phyloP scores from a whole-genome alignment of 2,329 filamentous ascomycete genomes.

The Xylariaceae sp. region DNA sequence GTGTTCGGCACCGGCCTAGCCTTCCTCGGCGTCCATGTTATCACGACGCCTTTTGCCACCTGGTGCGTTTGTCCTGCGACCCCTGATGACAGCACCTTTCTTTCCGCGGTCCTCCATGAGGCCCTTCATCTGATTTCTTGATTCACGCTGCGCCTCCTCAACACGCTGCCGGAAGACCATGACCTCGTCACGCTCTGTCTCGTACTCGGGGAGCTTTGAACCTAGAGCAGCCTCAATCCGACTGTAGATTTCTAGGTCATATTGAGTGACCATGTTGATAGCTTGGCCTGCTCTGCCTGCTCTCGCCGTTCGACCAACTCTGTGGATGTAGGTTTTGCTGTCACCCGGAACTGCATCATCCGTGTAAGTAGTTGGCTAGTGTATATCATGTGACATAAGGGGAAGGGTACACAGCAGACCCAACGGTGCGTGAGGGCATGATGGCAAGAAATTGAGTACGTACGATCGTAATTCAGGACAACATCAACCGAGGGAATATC shows the following conservation, averaged over 20 bases:
- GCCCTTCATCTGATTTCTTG: conserved; percentile 77
- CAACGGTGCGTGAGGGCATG: neutral
- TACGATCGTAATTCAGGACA: conserved; percentile 65
- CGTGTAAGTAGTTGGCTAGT: neutral
- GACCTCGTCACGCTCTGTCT: conserved; percentile 74
- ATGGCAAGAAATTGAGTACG: neutral
- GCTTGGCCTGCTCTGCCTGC: conserved; percentile 82
- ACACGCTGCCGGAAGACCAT: conserved; percentile 76
- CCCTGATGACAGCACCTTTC: conserved; percentile 45
- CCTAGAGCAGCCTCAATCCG: conserved; percentile 80
- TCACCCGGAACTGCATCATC: conserved; percentile 11
- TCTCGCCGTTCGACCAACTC: conserved; percentile 82
- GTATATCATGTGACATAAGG: neutral
- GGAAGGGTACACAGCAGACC: neutral
- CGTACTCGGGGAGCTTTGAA: conserved; percentile 68
- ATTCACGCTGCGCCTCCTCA: conserved; percentile 77
- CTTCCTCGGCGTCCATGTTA: conserved; percentile 74
- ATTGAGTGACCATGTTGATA: conserved; percentile 79
- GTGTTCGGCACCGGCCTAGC: conserved; percentile 35
- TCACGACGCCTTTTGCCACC: conserved; percentile 41
- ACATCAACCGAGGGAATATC: conserved; percentile 91
- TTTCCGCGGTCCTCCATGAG: conserved; percentile 66
- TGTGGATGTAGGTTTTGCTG: conserved; percentile 81
- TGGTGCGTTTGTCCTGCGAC: conserved; percentile 39
- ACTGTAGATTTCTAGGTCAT: conserved; percentile 66